A percentile compares a stretch with the other conserved stretches of the same genome.
Evolutionary conservation across 2,329 filamentous ascomycete genomes (phyloP).

Genomic region (Chaetomiaceae sp.): DNA sequence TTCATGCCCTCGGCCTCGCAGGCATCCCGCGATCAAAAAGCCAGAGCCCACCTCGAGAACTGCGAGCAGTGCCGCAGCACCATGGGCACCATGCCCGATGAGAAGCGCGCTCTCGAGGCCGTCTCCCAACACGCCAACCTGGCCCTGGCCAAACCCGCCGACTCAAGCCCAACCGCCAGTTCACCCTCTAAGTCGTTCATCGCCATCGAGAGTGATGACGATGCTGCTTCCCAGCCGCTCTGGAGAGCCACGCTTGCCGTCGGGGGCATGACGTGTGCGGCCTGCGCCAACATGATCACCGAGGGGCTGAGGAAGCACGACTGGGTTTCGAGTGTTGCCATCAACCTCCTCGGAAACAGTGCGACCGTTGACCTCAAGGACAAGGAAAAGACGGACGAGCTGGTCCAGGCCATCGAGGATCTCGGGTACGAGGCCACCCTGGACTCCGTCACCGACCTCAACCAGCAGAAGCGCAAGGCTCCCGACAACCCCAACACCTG

Average conservation of each 20-base stretch:
- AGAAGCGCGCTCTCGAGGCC: slow-evolving; percentile 19
- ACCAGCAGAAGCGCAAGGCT: slow-evolving; percentile 27
- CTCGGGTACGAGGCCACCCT: slow-evolving; percentile 65
- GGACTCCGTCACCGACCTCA: slow-evolving; percentile 43
- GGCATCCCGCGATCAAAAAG: slow-evolving; percentile 21
- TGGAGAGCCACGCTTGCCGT: slow-evolving; percentile 38
- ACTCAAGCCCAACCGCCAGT: neutral
- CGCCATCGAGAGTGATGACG: slow-evolving; percentile 33
- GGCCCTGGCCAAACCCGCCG: slow-evolving; percentile 5
- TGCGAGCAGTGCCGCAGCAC: slow-evolving; percentile 37
- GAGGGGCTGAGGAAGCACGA: slow-evolving; percentile 53
- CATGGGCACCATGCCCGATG: slow-evolving; percentile 4
- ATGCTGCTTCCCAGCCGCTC: slow-evolving; percentile 7
- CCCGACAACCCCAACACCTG: slow-evolving; percentile 32
- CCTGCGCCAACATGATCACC: slow-evolving; percentile 63
- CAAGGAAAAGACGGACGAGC: slow-evolving; percentile 41
- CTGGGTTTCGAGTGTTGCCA: slow-evolving; percentile 53
- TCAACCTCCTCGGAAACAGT: slow-evolving; percentile 65
- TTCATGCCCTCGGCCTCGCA: slow-evolving; percentile 26
- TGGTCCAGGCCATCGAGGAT: slow-evolving; percentile 55
- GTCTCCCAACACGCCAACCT: slow-evolving; percentile 3
- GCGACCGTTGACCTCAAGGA: slow-evolving; percentile 53
- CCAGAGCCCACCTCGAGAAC: slow-evolving; percentile 38
- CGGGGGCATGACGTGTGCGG: slow-evolving; percentile 69
- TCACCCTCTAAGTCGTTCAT: slow-evolving; percentile 30